phyloP scores from a whole-genome alignment of 306 rosid species.

The Vachellia collinsii region DNA sequence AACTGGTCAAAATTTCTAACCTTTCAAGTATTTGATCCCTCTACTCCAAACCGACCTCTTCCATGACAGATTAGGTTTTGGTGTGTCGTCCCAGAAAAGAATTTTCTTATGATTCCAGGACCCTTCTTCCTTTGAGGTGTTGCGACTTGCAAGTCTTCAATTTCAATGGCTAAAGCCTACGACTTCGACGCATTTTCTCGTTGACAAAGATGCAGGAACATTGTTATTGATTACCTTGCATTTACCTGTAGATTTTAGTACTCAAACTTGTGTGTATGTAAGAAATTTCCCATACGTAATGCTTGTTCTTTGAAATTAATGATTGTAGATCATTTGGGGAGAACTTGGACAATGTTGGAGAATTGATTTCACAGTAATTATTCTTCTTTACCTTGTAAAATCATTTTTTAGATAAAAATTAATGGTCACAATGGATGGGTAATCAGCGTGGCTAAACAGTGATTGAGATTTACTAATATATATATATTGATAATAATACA shows the following conservation, averaged over 20 bases:
- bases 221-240: not conserved
- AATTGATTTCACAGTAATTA: not conserved
- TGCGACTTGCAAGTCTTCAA: not conserved
- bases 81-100: not conserved
- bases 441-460: too few relatives aligned
- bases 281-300: not conserved
- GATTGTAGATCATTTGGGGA: not conserved
- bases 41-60: not conserved
- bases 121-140: not conserved
- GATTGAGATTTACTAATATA: too few relatives aligned
- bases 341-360: not conserved
- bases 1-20: not conserved
- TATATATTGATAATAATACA: too few relatives aligned
- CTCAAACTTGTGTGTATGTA: not conserved
- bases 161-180: not conserved
- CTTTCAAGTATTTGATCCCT: not conserved
- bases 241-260: not conserved
- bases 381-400: not conserved
- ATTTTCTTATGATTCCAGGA: not conserved
- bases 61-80: not conserved
- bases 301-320: not conserved
- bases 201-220: not conserved
- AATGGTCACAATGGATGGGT: too few relatives aligned
- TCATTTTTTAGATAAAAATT: too few relatives aligned
- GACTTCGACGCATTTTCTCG: not conserved